phyloP scores from a whole-genome alignment of 345 rosid genomes.

The Eucalyptus leucophloia region DNA sequence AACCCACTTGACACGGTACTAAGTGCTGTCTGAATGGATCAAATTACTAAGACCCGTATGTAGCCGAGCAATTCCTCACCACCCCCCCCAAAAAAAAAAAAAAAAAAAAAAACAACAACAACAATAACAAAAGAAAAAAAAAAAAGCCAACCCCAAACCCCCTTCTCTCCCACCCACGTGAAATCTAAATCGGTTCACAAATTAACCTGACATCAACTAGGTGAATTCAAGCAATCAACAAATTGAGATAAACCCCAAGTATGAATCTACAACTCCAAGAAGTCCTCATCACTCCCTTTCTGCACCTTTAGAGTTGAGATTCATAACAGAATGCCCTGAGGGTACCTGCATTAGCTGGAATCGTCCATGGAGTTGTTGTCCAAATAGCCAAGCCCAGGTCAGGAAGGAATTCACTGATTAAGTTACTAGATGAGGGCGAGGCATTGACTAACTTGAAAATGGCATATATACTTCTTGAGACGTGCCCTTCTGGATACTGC shows the following conservation, averaged over 20 bases:
- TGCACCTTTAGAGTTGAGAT: not conserved
- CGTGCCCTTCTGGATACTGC: slow-evolving; percentile 96
- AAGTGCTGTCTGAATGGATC: not conserved
- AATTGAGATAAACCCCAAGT: not conserved
- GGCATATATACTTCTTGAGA: slow-evolving; percentile 88
- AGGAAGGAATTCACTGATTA: slow-evolving; percentile 57
- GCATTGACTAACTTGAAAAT: slow-evolving; percentile 45
- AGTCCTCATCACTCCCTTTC: not conserved
- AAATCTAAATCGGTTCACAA: not conserved
- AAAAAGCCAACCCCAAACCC: not conserved
- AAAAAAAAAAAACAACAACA: too few species aligned
- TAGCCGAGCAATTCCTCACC: not conserved
- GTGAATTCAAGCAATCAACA: not conserved
- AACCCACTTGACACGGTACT: not conserved
- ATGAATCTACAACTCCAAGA: not conserved
- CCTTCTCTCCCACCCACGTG: not conserved
- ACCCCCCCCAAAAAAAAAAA: not conserved
- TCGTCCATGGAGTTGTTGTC: slow-evolving; percentile 98
- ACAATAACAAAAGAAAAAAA: too few species aligned
- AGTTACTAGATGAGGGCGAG: slow-evolving; percentile 15
- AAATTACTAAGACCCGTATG: not conserved
- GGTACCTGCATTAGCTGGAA: slow-evolving; percentile 93
- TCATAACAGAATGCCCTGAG: not conserved
- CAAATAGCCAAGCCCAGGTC: slow-evolving; percentile 75
- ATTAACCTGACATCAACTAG: not conserved